A percentile compares a stretch with the other conserved stretches of the same genome.
phyloP scores from a whole-genome alignment of 768 basidiomycete genomes.

The Infundibulicybe gibba region DNA sequence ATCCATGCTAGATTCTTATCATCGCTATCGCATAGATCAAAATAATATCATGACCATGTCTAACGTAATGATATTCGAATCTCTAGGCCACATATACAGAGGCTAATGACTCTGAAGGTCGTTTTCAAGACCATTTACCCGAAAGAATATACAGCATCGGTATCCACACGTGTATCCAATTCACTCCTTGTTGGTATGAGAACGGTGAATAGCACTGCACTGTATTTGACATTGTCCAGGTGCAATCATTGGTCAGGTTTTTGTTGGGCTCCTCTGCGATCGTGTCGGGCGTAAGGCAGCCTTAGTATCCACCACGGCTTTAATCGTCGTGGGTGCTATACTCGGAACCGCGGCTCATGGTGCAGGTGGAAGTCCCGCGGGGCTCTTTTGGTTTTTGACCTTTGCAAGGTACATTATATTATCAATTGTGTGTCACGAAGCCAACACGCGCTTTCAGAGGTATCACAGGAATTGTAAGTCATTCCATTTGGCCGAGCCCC shows the following conservation, averaged over 20 bases:
- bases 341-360: slow-evolving; percentile 69
- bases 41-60: slow-evolving; percentile 71
- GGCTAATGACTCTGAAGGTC: slow-evolving; percentile 22
- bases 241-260: slow-evolving; percentile 53
- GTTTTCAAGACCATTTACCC: slow-evolving; percentile 65
- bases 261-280: slow-evolving; percentile 71
- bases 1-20: not conserved
- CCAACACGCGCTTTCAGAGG: slow-evolving; percentile 32
- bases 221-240: no score
- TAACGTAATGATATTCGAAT: slow-evolving; percentile 37
- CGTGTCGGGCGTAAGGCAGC: slow-evolving; percentile 74
- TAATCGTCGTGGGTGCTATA: slow-evolving; percentile 69
- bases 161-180: slow-evolving; percentile 71
- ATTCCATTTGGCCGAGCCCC: not conserved
- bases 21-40: slow-evolving; percentile 41
- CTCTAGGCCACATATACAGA: not conserved
- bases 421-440: no score
- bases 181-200: slow-evolving; percentile 59
- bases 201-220: slow-evolving; percentile 32
- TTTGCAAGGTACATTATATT: slow-evolving; percentile 34
- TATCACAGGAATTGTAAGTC: slow-evolving; percentile 58
- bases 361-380: slow-evolving; percentile 46
- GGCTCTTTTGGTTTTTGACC: slow-evolving; percentile 75
- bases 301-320: slow-evolving; percentile 60
- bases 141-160: slow-evolving; percentile 50